A percentile compares a stretch with the other conserved stretches of the same genome.
phyloP scores from a whole-genome alignment of 2,329 filamentous ascomycete species.

The Colletotrichum filicis region DNA sequence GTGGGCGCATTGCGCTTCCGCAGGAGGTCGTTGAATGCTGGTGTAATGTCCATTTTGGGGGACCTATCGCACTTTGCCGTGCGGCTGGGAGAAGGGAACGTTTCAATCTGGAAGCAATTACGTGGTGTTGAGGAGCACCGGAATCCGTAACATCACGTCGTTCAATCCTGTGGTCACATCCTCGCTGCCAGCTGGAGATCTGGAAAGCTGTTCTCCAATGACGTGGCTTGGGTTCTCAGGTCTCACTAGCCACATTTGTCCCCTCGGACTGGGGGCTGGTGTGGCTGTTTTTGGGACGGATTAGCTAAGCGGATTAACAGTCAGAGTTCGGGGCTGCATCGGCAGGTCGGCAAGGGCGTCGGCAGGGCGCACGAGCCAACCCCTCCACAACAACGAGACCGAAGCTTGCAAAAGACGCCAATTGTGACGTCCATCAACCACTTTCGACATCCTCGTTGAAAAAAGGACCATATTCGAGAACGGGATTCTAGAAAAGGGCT shows the following conservation, averaged over 20 bases:
- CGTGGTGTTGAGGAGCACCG: neutral
- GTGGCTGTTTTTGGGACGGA: neutral
- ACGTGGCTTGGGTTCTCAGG: slow-evolving; percentile 22
- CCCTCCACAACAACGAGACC: neutral
- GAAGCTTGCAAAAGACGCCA: neutral
- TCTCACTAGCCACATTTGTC: slow-evolving; percentile 3
- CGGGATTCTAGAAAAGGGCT: neutral
- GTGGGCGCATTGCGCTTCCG: slow-evolving; percentile 65
- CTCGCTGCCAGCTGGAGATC: neutral
- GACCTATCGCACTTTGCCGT: neutral
- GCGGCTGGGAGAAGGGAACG: too few species aligned
- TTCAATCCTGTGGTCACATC: slow-evolving; percentile 1
- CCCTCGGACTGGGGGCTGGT: neutral
- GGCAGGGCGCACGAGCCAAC: slow-evolving; percentile 9
- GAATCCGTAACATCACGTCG: neutral
- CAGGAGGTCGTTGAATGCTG: slow-evolving; percentile 75
- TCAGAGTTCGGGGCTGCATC: slow-evolving; percentile 4
- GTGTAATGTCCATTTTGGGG: slow-evolving; percentile 71
- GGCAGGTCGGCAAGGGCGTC: slow-evolving; percentile 12
- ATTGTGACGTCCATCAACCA: neutral
- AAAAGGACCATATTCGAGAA: neutral
- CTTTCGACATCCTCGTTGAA: neutral
- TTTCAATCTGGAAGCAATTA: neutral
- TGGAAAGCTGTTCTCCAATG: slow-evolving; percentile 34
- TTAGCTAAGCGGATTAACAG: neutral